Evolutionary conservation across 148 eudicot species (phyloP), one percentile per base, ranked within the genome.

Genomic region (Fallopia convolvulus): DNA sequence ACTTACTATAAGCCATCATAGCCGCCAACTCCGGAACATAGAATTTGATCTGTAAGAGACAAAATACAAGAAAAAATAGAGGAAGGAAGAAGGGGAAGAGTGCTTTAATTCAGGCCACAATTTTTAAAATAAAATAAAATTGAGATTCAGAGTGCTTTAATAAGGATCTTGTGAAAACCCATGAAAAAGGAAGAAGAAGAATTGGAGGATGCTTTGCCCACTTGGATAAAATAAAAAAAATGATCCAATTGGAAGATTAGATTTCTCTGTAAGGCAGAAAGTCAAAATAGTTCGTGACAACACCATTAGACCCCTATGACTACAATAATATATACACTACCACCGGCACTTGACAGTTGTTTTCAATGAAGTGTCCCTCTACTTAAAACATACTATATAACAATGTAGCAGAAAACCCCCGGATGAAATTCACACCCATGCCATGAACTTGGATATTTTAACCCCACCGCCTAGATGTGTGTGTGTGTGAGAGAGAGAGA

Each of bases 1-100:
- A 86, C 42, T 83, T 83, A n/a, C 44, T 70, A 73, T 58, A 86
- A 80, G 65, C 63, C 77, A 75, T 75, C 77, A 75, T 75, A 26
- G 77, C 42, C 32, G 77, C 42, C 32, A 15, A 10, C 50, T 52
- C 6, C 40, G 23, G 77, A 17, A 7, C 8, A 48, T 15, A 48
- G 36, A 21, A 33, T 40, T 68, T 32, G 40, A 65, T 23, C 33
- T 30, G 71, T 65, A 3, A 36, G 4, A 44, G 26, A 65, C 6
- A 11, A 11, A 23, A 14, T 4, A 65, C 2, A 4, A 3, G 70
- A 65, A 8, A 21, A 65, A 71, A 71, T 11, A 8, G 39, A 39
- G 20, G 15, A 39, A 41, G 10, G 11, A 7, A 46, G 23, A 11
- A 41, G 12, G 4, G 23, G 8, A 71, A 12, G 13, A 5, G 74